These are phyloP conservation scores for Phytophthora podocarpi DNA, from an alignment of 352 stramenopile genomes.

Conservation along the genomic window DNA sequence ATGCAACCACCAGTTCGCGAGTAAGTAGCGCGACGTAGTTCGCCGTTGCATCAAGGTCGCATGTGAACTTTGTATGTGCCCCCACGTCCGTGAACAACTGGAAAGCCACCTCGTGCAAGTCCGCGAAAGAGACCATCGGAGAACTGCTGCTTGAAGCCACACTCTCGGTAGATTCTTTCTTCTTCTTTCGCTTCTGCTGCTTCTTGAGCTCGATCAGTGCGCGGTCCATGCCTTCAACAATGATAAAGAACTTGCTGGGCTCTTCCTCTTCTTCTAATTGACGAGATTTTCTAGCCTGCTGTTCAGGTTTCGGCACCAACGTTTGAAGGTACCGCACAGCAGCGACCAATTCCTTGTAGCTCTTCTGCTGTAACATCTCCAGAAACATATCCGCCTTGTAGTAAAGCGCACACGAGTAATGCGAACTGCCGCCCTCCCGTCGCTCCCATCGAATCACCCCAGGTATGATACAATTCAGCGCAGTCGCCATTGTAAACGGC, in stretches of 20 bases:
- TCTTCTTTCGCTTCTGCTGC: slow-evolving; percentile 42
- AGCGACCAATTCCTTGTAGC: slow-evolving; percentile 43
- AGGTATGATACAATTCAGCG: slow-evolving; percentile 36
- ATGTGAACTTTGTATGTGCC: slow-evolving; percentile 69
- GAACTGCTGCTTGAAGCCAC: not conserved
- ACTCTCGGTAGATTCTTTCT: not conserved
- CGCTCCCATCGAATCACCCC: slow-evolving; percentile 52
- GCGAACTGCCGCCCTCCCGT: not conserved
- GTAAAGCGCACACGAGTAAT: slow-evolving; percentile 43
- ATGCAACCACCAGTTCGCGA: slow-evolving; percentile 56
- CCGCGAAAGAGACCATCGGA: slow-evolving; percentile 46
- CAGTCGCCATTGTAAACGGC: slow-evolving; percentile 33
- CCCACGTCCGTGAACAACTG: slow-evolving; percentile 69
- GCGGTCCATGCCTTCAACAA: slow-evolving; percentile 67
- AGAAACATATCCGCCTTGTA: slow-evolving; percentile 52
- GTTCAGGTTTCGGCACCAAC: slow-evolving; percentile 14
- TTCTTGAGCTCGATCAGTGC: slow-evolving; percentile 59
- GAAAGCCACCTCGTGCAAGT: slow-evolving; percentile 67
- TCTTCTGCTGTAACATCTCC: slow-evolving; percentile 38
- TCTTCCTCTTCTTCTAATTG: slow-evolving; percentile 19
- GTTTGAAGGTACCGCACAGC: slow-evolving; percentile 38
- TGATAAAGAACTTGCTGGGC: slow-evolving; percentile 44
- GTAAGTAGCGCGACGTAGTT: slow-evolving; percentile 61
- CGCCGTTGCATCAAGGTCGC: slow-evolving; percentile 55
- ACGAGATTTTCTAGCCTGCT: not conserved